phyloP scores from a whole-genome alignment of 2,329 filamentous ascomycete genomes.

The Arachnopeziza araneosa region DNA sequence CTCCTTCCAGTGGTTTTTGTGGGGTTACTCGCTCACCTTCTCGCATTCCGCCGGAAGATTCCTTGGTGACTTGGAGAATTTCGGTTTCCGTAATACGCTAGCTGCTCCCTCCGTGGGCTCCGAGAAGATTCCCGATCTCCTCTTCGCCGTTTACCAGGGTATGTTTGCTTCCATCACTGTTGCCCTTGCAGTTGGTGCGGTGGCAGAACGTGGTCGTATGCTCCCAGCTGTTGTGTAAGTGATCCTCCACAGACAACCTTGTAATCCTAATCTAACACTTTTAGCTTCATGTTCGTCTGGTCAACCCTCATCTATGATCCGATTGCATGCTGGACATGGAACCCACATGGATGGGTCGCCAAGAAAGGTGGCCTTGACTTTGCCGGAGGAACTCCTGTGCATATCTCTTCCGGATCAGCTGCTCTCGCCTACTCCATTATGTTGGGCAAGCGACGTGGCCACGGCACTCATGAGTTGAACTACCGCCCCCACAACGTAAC shows the following conservation, averaged over 20 bases:
- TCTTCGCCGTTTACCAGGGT: conserved; percentile 85
- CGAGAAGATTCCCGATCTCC: conserved; percentile 67
- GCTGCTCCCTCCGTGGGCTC: conserved; percentile 69
- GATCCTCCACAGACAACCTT: background rate
- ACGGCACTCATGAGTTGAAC: conserved; percentile 71
- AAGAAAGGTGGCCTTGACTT: conserved; percentile 23
- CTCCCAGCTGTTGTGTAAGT: conserved; percentile 65
- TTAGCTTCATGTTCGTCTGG: conserved; percentile 80
- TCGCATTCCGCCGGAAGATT: conserved; percentile 10
- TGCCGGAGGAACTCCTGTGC: conserved; percentile 56
- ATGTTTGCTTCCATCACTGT: conserved; percentile 78
- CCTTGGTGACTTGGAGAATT: conserved; percentile 71
- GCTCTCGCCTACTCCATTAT: conserved; percentile 78
- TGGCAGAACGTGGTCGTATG: conserved; percentile 53
- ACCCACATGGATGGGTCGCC: conserved; percentile 64
- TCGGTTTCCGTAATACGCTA: conserved; percentile 70
- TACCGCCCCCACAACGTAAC: conserved; percentile 87
- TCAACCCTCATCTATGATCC: conserved; percentile 82
- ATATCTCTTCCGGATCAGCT: conserved; percentile 74
- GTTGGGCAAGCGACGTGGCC: conserved; percentile 57
- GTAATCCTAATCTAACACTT: background rate
- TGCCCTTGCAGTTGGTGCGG: background rate
- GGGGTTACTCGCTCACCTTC: conserved; percentile 22
- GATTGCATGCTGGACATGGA: conserved; percentile 93
- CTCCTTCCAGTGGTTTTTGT: conserved; percentile 56